phyloP scores from a whole-genome alignment of 208 protist species.

The Trypanosoma cruzi region DNA sequence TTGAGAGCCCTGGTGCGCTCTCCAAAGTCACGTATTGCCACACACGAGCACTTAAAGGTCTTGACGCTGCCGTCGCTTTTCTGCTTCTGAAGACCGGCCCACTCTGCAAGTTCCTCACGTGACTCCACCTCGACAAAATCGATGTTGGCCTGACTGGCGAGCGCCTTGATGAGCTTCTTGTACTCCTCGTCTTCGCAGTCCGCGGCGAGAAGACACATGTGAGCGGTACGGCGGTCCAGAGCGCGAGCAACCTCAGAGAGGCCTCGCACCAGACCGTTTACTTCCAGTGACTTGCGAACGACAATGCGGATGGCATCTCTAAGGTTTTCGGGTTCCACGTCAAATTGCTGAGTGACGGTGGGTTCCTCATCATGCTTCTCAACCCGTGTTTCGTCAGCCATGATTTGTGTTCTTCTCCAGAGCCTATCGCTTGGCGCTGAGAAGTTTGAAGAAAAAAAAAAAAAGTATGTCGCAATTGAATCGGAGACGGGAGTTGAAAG shows the following conservation, averaged over 20 bases:
- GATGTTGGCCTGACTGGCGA: conserved; percentile 39
- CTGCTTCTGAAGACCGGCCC: conserved; percentile 38
- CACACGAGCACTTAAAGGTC: conserved; percentile 42
- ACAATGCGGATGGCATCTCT: conserved; percentile 46
- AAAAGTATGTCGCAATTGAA: background rate
- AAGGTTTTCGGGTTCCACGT: conserved; percentile 44
- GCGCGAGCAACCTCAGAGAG: conserved; percentile 47
- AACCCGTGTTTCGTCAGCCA: conserved; percentile 24
- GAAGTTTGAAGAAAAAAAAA: background rate
- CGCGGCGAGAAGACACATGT: conserved; percentile 48
- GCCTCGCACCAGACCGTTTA: conserved; percentile 46
- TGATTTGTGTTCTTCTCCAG: conserved; percentile 18
- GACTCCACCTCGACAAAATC: conserved; percentile 47
- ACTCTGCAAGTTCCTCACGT: conserved; percentile 35
- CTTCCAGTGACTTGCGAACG: conserved; percentile 39
- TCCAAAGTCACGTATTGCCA: conserved; percentile 49
- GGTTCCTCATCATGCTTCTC: conserved; percentile 37
- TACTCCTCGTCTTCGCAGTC: conserved; percentile 58
- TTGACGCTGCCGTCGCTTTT: conserved; percentile 39
- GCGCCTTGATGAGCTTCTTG: conserved; percentile 51
- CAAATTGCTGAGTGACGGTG: conserved; percentile 50
- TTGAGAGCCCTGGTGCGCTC: conserved; percentile 46
- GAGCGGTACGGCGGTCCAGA: conserved; percentile 42
- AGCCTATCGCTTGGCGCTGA: conserved; percentile 9
- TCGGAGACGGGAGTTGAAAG: background rate